These are phyloP conservation scores for Mortierella sp. DNA, from an alignment of 371 early-diverging fungal species.

Conservation along the genomic window DNA sequence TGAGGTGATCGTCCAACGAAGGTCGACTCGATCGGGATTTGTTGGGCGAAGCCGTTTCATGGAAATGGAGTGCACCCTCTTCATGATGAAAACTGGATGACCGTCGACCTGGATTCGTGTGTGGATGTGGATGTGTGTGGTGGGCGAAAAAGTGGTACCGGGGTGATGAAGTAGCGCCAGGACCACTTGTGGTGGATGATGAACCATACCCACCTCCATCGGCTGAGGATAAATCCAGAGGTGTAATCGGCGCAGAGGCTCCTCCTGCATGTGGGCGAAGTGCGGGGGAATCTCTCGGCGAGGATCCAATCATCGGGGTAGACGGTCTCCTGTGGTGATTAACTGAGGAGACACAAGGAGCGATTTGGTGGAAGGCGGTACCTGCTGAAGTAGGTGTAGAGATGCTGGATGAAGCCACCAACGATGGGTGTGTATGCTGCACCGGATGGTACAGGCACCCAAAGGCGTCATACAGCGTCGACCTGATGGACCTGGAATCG, in stretches of 20 bases:
- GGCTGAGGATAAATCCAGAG: slow-evolving; percentile 30
- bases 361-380: too few species aligned
- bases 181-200: too few species aligned
- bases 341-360: too few species aligned
- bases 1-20: slow-evolving; percentile 15
- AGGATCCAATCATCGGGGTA: slow-evolving; percentile 19
- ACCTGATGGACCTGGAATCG: slow-evolving; percentile 25
- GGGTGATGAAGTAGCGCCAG: background rate
- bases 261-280: slow-evolving; percentile 35
- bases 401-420: slow-evolving; percentile 2
- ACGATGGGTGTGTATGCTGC: slow-evolving; percentile 36
- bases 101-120: slow-evolving; percentile 10
- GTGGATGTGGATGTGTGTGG: slow-evolving; percentile 1
- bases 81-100: slow-evolving; percentile 4
- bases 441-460: slow-evolving; percentile 48
- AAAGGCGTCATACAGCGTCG: slow-evolving; percentile 38
- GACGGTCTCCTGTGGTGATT: too few species aligned
- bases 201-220: too few species aligned
- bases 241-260: slow-evolving; percentile 41
- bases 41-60: background rate
- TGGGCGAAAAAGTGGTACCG: background rate
- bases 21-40: slow-evolving; percentile 10
- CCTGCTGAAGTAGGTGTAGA: too few species aligned
- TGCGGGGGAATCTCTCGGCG: slow-evolving; percentile 34
- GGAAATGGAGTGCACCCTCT: too few species aligned